Evolutionary conservation across 768 basidiomycete species (phyloP), one percentile per base, ranked within the genome.

Genomic region (Tubosaeta sp.): DNA sequence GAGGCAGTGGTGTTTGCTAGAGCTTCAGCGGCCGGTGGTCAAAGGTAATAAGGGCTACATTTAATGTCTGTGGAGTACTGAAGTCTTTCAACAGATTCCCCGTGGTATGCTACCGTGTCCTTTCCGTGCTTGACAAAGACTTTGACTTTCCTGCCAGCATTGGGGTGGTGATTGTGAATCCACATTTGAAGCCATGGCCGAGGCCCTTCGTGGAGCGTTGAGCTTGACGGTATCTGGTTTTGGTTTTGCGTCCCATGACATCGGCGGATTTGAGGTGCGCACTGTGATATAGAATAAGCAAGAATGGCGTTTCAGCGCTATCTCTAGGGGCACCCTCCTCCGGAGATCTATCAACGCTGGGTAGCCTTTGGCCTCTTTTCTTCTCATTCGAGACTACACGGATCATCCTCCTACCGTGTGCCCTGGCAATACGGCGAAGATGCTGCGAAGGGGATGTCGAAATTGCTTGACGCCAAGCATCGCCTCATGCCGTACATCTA

Each of bases 101-200:
- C 22, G 58, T 59, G 48, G 57, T 59, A 52, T 50, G 50, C 14
- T 1, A 6, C 44, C 37, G 16, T 27, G 31, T 17, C 27, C 14
- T 16, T 35, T 26, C 33, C 48, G 26, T 17, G 31, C 29, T 41
- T 12, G n/a, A 25, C 12, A 22, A 22, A 29, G 41, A 26, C 42
- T 42, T 22, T 51, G 50, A 50, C 27, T 35, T 29, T 72, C 60
- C 69, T 72, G 14, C 65, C 71, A 73, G 60, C 83, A 86, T 61
- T 85, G 84, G 84, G 83, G 84, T 45, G 86, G 87, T 3, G 86
- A 89, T 55, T 87, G 85, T 66, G 85, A 87, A 62, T 84, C 83
- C 6, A 85, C 85, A 2, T 88, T 79, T 70, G 84, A 86, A 63
- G 87, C 85, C 5, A 88, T 90, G 86, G 84, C 83, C 0, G 86